These are phyloP conservation scores for Aeminium ludgeri DNA, from an alignment of 495 filamentous ascomycete species.

Conservation along the genomic window DNA sequence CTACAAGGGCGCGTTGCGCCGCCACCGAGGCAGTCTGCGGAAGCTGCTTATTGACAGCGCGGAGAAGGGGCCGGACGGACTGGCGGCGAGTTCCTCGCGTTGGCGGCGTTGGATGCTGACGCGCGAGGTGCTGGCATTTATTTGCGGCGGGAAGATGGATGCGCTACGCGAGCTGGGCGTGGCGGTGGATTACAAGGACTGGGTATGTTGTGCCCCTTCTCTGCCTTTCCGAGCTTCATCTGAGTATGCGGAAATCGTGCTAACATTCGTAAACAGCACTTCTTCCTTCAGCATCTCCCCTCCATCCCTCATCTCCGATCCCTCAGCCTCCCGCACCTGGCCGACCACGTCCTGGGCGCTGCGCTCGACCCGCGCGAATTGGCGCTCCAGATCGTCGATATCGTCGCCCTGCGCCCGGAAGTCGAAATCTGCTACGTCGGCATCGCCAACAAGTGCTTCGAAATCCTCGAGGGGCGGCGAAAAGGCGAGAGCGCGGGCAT, in stretches of 20 bases:
- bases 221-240: too few species aligned
- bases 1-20: slow-evolving; percentile 53
- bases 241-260: too few species aligned
- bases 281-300: slow-evolving; percentile 69
- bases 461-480: slow-evolving; percentile 54
- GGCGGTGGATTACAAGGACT: slow-evolving; percentile 65
- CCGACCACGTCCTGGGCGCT: slow-evolving; percentile 39
- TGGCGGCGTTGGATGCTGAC: slow-evolving; percentile 67
- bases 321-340: slow-evolving; percentile 61
- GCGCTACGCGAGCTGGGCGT: slow-evolving; percentile 60
- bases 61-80: slow-evolving; percentile 26
- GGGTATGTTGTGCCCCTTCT: slow-evolving; percentile 59
- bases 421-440: slow-evolving; percentile 71
- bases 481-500: not conserved
- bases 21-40: slow-evolving; percentile 55
- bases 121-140: slow-evolving; percentile 54
- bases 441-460: slow-evolving; percentile 69
- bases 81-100: slow-evolving; percentile 25
- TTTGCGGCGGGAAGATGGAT: slow-evolving; percentile 70
- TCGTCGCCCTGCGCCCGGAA: slow-evolving; percentile 72
- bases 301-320: slow-evolving; percentile 58
- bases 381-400: slow-evolving; percentile 69
- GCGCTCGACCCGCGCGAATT: slow-evolving; percentile 49
- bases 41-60: slow-evolving; percentile 68
- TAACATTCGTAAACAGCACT: too few species aligned